A percentile compares a stretch with the other conserved stretches of the same genome.
These are phyloP conservation scores for Hippophae gyantsensis DNA, from an alignment of 306 rosid genomes.

Conservation along the genomic window DNA sequence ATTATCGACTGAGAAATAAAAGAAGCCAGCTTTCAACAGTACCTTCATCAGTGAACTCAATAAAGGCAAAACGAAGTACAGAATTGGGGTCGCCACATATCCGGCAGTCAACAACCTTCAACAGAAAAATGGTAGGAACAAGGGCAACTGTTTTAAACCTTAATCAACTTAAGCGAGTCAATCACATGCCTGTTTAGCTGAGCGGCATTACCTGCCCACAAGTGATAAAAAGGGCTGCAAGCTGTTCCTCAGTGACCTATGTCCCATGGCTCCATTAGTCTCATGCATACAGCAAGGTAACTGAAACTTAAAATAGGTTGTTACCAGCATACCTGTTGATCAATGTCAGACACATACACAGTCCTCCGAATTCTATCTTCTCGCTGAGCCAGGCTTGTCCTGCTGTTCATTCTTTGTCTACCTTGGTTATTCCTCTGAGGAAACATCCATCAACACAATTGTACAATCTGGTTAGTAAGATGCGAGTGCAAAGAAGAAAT, in stretches of 20 bases:
- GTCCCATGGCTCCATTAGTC: conserved; percentile 4
- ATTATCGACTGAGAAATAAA: background rate
- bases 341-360: conserved; percentile 40
- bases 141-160: background rate
- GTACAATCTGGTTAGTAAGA: background rate
- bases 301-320: background rate
- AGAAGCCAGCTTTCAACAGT: background rate
- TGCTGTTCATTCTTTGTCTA: conserved; percentile 31
- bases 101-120: conserved; percentile 40
- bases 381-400: conserved; percentile 31
- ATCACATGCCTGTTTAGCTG: background rate
- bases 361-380: conserved; percentile 38
- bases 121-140: background rate
- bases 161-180: background rate
- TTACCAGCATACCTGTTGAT: conserved; percentile 27
- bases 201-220: conserved; percentile 31
- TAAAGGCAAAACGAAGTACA: conserved; percentile 38
- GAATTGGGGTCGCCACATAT: conserved; percentile 41
- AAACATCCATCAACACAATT: conserved; percentile 1
- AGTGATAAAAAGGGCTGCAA: conserved; percentile 29
- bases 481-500: background rate
- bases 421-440: conserved; percentile 31
- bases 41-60: conserved; percentile 39
- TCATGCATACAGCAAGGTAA: background rate
- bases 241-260: conserved; percentile 40